Base-by-base conservation (phyloP, 2,329 filamentous ascomycete genomes). In the Fusarium penzigii region DNA sequence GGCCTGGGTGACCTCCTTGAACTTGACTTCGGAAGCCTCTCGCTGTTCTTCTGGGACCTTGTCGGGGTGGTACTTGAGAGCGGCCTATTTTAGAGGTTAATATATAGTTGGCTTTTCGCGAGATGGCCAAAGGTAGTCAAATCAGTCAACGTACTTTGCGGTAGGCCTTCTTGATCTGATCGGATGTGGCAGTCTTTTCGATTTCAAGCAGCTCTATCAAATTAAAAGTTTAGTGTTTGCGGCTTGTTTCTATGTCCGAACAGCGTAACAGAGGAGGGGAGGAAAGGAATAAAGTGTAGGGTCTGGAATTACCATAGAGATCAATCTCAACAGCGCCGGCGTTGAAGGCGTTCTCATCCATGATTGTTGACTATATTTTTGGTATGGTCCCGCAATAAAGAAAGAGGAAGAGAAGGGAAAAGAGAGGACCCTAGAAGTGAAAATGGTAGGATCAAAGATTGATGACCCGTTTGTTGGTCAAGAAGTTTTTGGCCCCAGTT, bases 91-190 rank as follows among this genome's bases (percentile, higher is more conserved):
- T 48, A n/a, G 6, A n/a, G 55, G 54, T 61, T 41, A 54, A 47
- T 39, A 25, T 49, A 25, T 25, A 25, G 20, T 25, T 7, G 49
- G 42, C 52, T 46, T 8, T 5, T 16, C 8, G 53, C 16, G 13
- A 25, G 20, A 10, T 50, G 29, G 50, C 49, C 43, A 49, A 36
- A 36, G 10, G 32, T 36, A 36, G 13, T 6, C 32, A 12, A 4
- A 5, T 36, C 9, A 9, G 3, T 36, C n/a, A 47, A 69, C 75
- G 64, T 64, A 92, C 92, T 83, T 96, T 97, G 76, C 93, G 89
- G 76, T 97, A 97, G 56, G 92, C 92, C 75, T 96, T 96, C 73
- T 94, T 95, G 75, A 97, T 89, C 66, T 96, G 89, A 50, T 88
- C 84, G 66, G 88, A 87, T 56, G 80, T 86, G 47, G 92, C 89